Percentiles rank a stretch among this genome's conserved stretches.
Evolutionary conservation across 768 basidiomycete genomes (phyloP).

Genomic region (Mycena vulgaris): DNA sequence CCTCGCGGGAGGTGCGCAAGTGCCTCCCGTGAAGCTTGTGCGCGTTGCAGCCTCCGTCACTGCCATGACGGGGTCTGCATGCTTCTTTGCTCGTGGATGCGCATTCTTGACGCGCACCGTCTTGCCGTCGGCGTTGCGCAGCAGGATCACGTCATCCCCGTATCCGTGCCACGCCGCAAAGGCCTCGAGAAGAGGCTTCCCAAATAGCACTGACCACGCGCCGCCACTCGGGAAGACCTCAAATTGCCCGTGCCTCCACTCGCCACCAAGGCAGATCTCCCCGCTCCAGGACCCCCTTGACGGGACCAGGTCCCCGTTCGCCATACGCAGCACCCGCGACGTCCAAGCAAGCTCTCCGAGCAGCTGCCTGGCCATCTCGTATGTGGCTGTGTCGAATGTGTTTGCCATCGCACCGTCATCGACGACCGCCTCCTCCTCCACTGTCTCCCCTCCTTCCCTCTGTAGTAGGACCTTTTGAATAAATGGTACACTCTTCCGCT

Average conservation of each 20-base stretch:
- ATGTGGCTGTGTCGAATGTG: constrained; percentile 16
- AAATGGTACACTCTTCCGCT: too few species aligned
- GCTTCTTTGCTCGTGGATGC: background rate
- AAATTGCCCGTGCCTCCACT: too few species aligned
- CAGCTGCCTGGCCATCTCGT: background rate
- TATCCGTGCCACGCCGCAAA: constrained; percentile 36
- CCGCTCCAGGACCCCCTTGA: constrained; percentile 35
- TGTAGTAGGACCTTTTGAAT: too few species aligned
- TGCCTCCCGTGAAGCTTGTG: too few species aligned
- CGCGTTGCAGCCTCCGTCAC: too few species aligned
- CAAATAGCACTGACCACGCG: constrained; percentile 31
- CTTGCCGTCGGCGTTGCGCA: background rate
- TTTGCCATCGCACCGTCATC: constrained; percentile 37
- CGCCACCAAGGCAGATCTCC: constrained; percentile 12
- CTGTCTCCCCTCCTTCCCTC: background rate
- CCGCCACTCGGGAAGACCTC: too few species aligned
- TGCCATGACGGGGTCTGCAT: constrained; percentile 9
- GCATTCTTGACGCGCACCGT: constrained; percentile 1
- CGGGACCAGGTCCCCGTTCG: constrained; percentile 28
- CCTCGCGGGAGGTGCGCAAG: too few species aligned
- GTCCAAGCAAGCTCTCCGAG: background rate
- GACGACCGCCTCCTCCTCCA: constrained; percentile 14
- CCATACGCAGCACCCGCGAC: constrained; percentile 35
- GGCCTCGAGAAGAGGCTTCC: constrained; percentile 34
- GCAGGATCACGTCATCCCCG: constrained; percentile 9